These are phyloP conservation scores for Cyberlindnera euphorbiiphila DNA, from an alignment of 805 yeast genomes.

Conservation along the genomic window DNA sequence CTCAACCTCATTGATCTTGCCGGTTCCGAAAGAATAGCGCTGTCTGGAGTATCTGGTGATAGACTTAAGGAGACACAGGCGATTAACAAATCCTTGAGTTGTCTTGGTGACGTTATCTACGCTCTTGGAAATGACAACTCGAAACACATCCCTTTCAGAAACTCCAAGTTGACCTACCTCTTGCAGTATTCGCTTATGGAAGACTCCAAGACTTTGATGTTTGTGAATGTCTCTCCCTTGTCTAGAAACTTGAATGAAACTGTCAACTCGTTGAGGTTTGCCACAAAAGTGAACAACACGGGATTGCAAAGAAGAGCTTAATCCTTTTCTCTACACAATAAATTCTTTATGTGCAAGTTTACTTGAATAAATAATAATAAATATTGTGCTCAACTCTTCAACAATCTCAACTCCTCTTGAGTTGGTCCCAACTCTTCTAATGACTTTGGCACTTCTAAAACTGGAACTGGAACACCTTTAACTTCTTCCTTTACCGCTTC, in stretches of 20 bases:
- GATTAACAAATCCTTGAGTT: conserved; percentile 82
- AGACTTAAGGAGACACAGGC: conserved; percentile 83
- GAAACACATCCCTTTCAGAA: conserved; percentile 86
- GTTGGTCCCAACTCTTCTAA: conserved; percentile 16
- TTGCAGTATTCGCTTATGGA: conserved; percentile 83
- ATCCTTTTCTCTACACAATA: conserved; percentile 1
- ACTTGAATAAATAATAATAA: conserved; percentile 1
- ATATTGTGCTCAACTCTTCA: conserved; percentile 9
- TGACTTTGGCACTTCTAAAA: conserved; percentile 5
- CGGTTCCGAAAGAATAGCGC: conserved; percentile 82
- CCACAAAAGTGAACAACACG: conserved; percentile 73
- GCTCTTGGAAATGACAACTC: conserved; percentile 50
- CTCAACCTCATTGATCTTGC: conserved; percentile 88
- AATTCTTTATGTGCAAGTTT: background rate
- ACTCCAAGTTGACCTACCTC: conserved; percentile 85
- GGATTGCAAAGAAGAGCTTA: conserved; percentile 20
- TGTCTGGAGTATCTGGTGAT: conserved; percentile 76
- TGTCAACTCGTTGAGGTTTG: conserved; percentile 81
- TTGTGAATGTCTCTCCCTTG: conserved; percentile 80
- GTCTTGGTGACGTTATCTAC: conserved; percentile 85
- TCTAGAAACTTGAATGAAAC: conserved; percentile 66
- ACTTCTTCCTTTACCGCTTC: conserved; percentile 26
- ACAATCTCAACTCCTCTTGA: conserved; percentile 14
- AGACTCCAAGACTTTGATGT: conserved; percentile 85
- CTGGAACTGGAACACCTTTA: conserved; percentile 6